Conservation (phyloP, 208 protist genomes). For the Crithidia bombi region DNA sequence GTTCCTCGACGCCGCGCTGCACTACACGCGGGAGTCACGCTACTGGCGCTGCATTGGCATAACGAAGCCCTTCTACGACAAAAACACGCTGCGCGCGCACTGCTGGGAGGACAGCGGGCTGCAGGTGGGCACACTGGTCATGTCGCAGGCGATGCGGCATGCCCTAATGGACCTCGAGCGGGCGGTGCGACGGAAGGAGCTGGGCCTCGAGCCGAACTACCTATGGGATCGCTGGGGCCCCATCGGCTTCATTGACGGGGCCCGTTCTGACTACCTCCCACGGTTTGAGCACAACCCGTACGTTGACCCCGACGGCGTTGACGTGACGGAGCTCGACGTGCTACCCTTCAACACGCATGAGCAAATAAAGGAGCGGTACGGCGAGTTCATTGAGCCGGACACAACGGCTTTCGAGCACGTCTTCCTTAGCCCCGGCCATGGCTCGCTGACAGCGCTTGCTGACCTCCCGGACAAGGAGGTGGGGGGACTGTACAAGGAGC, state of each 20-base stretch:
- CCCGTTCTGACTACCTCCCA: constrained; percentile 79
- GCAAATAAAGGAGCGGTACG: constrained; percentile 87
- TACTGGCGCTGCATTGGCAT: constrained; percentile 93
- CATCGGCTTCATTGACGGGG: constrained; percentile 90
- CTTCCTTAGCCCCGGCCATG: constrained; percentile 74
- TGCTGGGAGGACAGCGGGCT: constrained; percentile 88
- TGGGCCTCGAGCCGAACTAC: constrained; percentile 87
- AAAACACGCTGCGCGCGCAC: constrained; percentile 80
- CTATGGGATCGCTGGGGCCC: constrained; percentile 92
- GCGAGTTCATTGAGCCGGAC: constrained; percentile 84
- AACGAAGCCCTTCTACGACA: constrained; percentile 90
- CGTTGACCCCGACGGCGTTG: constrained; percentile 90
- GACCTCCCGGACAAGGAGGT: constrained; percentile 66
- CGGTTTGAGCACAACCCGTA: constrained; percentile 89
- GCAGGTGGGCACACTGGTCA: constrained; percentile 81
- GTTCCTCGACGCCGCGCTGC: constrained; percentile 78
- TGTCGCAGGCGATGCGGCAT: constrained; percentile 90
- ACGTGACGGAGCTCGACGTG: constrained; percentile 89
- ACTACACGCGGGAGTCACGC: constrained; percentile 81
- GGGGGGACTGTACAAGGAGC: constrained; percentile 53
- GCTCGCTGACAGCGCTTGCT: constrained; percentile 61
- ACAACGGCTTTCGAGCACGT: constrained; percentile 60
- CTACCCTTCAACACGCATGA: constrained; percentile 90
- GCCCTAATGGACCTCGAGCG: constrained; percentile 91
- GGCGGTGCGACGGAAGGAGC: constrained; percentile 79